These are phyloP conservation scores for Coniochaeta sp. DNA, from an alignment of 2,329 filamentous ascomycete genomes.

Conservation along the genomic window DNA sequence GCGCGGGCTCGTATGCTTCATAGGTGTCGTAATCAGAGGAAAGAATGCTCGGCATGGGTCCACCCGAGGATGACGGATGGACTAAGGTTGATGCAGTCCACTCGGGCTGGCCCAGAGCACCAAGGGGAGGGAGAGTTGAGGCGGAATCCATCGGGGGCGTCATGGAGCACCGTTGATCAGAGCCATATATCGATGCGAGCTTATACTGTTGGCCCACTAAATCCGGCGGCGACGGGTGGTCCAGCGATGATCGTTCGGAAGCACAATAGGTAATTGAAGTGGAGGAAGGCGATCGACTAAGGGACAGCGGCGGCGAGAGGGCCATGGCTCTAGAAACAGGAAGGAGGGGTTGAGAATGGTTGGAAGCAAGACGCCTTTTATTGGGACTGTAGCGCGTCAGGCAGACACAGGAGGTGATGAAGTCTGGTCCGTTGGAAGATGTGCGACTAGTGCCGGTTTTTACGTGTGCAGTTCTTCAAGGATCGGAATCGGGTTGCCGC, in stretches of 20 bases:
- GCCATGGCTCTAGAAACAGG: conserved; percentile 29
- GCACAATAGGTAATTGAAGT: conserved; percentile 36
- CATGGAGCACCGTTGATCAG: conserved; percentile 29
- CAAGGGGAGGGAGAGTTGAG: conserved; percentile 27
- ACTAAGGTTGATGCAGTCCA: conserved; percentile 34
- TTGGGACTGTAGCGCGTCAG: not conserved
- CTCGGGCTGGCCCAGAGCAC: conserved; percentile 31
- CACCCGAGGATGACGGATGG: conserved; percentile 27
- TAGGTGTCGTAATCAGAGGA: conserved; percentile 45
- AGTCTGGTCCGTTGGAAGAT: not conserved
- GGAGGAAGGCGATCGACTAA: conserved; percentile 35
- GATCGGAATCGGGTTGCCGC: not conserved
- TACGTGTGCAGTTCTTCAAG: not conserved
- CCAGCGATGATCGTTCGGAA: conserved; percentile 30
- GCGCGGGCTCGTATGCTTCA: conserved; percentile 32
- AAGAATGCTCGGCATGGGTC: conserved; percentile 33
- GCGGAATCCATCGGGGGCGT: conserved; percentile 27
- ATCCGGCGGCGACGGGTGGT: conserved; percentile 39
- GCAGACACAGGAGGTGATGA: not conserved
- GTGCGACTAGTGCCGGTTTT: not conserved
- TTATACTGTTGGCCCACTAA: conserved; percentile 35
- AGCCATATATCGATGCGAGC: conserved; percentile 31
- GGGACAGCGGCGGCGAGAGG: conserved; percentile 35
- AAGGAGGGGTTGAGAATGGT: not conserved
- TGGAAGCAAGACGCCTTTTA: not conserved